These are phyloP conservation scores for Penicillium decumbens DNA, from an alignment of 2,329 filamentous ascomycete species.

Conservation along the genomic window DNA sequence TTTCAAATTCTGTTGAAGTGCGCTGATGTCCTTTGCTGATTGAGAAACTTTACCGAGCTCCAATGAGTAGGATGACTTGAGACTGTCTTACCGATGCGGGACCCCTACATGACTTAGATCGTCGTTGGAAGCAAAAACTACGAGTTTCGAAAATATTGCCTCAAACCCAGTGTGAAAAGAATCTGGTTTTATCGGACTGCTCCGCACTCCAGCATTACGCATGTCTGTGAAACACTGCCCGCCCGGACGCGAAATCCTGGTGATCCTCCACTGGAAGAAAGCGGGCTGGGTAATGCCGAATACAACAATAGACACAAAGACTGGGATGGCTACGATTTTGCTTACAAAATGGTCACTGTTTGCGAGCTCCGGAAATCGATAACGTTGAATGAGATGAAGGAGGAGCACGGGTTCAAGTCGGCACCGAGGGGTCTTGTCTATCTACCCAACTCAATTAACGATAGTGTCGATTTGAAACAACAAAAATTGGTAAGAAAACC, in stretches of 20 bases:
- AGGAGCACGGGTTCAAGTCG: neutral
- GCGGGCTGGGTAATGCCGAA: constrained; percentile 1
- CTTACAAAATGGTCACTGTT: neutral
- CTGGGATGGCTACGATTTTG: constrained; percentile 1
- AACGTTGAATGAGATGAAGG: neutral
- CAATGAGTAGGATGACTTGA: too few species aligned
- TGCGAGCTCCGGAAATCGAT: neutral
- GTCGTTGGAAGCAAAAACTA: neutral
- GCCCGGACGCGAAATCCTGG: constrained; percentile 8
- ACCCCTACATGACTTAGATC: constrained; percentile 13
- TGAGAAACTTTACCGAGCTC: too few species aligned
- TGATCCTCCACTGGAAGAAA: constrained; percentile 1
- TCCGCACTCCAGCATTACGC: constrained; percentile 12
- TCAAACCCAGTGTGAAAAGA: constrained; percentile 6
- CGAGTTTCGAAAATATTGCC: constrained; percentile 3
- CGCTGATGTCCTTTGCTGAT: too few species aligned
- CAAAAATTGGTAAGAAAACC: too few species aligned
- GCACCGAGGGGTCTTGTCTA: neutral
- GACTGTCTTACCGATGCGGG: constrained; percentile 14
- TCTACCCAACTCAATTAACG: neutral
- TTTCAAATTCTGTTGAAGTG: too few species aligned
- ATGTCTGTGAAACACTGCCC: constrained; percentile 11
- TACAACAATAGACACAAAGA: neutral
- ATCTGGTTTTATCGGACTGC: constrained; percentile 20
- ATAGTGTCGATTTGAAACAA: too few species aligned